Evolutionary conservation across 768 basidiomycete species (phyloP), one percentile per base, ranked within the genome.

Genomic region (Agaricus bisporus): DNA sequence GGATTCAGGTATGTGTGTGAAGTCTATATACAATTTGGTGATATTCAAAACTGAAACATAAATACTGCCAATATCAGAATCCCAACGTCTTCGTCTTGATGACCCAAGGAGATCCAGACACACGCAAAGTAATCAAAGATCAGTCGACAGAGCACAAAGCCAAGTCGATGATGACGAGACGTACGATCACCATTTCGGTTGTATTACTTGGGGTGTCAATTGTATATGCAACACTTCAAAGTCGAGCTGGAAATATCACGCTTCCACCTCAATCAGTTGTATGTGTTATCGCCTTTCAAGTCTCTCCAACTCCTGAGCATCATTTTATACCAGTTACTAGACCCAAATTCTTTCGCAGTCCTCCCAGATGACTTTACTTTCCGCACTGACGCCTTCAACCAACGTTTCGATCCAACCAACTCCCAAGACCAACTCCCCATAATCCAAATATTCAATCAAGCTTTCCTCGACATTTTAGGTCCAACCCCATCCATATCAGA

Each of bases 391-490:
- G 60, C 75, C 9, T 74, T 73, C 37, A 66, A 63, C 26, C 61
- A 71, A 12, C 71, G 76, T 44, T 81, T 83, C 67, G 82, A 85
- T 59, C 86, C 85, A 1, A 83, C 82, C 15, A 76, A 78, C 59
- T 73, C 75, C 35, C 64, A 65, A 17, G 22, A 2, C 1, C 70
- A 32, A 1, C 11, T 78, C 12, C 81, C 82, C 0, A 79, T 85
- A 60, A 85, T 89, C 67, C 74, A 76, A 58, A 67, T 78, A 51
- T 75, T 76, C 54, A 67, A 78, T 56, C 43, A 51, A 17, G 60
- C 66, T n/a, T 89, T 91, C 66, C 68, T 84, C 41, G 52, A 64
- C 5, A 70, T 89, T 50, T 75, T 88, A 1, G 88, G 87, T 1
- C 57, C 65, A 3, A 67, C 70, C 25, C 80, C 88, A 7, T 76